These are phyloP conservation scores for Debaryomyces hansenii DNA, from an alignment of 805 yeast genomes.

Conservation along the genomic window DNA sequence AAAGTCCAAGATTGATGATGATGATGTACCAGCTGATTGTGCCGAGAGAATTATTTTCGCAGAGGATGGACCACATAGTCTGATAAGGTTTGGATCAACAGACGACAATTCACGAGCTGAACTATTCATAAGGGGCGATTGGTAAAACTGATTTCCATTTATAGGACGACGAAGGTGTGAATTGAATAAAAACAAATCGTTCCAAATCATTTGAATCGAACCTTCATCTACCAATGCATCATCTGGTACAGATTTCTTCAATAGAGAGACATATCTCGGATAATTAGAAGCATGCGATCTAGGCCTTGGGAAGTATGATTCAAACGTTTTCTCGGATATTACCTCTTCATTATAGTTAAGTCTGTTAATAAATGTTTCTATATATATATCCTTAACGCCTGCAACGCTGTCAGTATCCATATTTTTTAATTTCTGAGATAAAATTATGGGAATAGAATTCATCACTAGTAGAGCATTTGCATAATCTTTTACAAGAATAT, in stretches of 20 bases:
- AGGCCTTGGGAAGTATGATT: conserved; percentile 29
- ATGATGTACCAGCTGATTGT: conserved; percentile 27
- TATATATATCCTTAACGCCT: conserved; percentile 27
- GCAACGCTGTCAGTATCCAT: conserved; percentile 17
- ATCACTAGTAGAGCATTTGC: conserved; percentile 63
- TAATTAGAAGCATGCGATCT: conserved; percentile 1
- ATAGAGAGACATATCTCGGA: background rate
- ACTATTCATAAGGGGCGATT: conserved; percentile 34
- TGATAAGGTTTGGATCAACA: conserved; percentile 30
- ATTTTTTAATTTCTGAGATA: conserved; percentile 41
- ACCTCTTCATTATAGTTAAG: conserved; percentile 19
- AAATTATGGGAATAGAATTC: conserved; percentile 73
- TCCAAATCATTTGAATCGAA: conserved; percentile 34
- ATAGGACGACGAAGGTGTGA: conserved; percentile 36
- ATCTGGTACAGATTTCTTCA: background rate
- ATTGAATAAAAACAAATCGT: conserved; percentile 25
- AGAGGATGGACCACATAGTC: conserved; percentile 27
- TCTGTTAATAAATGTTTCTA: conserved; percentile 18
- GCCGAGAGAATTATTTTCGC: conserved; percentile 27
- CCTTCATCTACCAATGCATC: conserved; percentile 19
- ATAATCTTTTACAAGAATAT: conserved; percentile 56
- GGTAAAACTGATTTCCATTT: conserved; percentile 33
- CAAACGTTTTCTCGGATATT: conserved; percentile 28
- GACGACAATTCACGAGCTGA: conserved; percentile 35
- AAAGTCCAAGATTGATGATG: conserved; percentile 32